phyloP scores from a whole-genome alignment of 495 filamentous ascomycete species.

The Aspergillus cavernicola region DNA sequence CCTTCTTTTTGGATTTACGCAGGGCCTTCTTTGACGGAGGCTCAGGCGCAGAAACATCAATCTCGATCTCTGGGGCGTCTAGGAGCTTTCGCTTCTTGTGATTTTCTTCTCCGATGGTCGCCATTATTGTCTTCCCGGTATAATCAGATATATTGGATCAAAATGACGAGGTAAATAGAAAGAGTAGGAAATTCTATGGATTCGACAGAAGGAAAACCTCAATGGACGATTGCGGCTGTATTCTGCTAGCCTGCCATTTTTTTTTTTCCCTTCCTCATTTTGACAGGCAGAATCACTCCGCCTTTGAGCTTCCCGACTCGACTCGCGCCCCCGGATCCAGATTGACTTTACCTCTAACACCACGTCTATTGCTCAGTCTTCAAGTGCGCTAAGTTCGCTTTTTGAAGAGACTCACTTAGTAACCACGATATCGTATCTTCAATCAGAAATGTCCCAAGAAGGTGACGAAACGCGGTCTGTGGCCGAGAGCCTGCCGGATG shows the following conservation, averaged over 20 bases:
- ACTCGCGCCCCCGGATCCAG: background rate
- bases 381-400: background rate
- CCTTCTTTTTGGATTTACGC: slow-evolving; percentile 75
- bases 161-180: background rate
- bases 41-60: slow-evolving; percentile 82
- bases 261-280: slow-evolving; percentile 19
- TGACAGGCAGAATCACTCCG: slow-evolving; percentile 30
- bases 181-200: background rate
- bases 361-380: background rate
- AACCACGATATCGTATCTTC: background rate
- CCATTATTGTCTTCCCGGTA: slow-evolving; percentile 22
- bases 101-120: slow-evolving; percentile 26
- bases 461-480: slow-evolving; percentile 22
- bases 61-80: slow-evolving; percentile 67
- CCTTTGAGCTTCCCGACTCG: slow-evolving; percentile 13
- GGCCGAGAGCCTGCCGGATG: slow-evolving; percentile 33
- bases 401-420: background rate
- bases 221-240: background rate
- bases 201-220: background rate
- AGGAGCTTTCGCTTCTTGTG: slow-evolving; percentile 70
- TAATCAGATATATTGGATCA: background rate
- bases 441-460: slow-evolving; percentile 31
- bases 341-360: background rate
- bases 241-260: background rate
- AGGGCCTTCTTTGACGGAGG: slow-evolving; percentile 90